phyloP scores from a whole-genome alignment of 2,329 filamentous ascomycete species.

The Golovinomyces cichoracearum region DNA sequence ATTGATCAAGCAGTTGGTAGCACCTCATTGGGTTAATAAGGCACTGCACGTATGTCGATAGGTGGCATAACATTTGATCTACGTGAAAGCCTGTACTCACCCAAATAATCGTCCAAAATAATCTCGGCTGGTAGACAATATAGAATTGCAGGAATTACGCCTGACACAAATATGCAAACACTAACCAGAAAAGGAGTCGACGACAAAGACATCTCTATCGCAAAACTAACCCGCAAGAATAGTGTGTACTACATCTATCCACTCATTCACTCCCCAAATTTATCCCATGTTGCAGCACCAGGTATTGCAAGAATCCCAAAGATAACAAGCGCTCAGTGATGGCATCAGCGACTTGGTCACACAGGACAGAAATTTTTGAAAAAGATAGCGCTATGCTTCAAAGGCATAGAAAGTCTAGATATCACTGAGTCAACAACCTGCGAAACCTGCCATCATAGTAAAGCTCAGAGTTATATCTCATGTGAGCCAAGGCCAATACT shows the following conservation, averaged over 20 bases:
- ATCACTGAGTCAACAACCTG: background rate
- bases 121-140: background rate
- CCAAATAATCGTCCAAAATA: background rate
- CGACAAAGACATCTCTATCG: background rate
- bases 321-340: background rate
- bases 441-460: background rate
- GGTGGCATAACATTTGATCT: background rate
- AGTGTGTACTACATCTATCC: background rate
- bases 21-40: background rate
- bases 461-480: background rate
- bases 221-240: background rate
- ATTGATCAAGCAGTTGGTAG: background rate
- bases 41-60: background rate
- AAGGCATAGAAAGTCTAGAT: background rate
- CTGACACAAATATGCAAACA: background rate
- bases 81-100: background rate
- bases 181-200: background rate
- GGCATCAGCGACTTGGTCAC: background rate
- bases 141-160: background rate
- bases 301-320: background rate
- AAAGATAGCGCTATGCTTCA: background rate
- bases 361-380: background rate
- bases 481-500: background rate
- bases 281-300: background rate
- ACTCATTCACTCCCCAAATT: background rate